Conservation (phyloP, 2,329 filamentous ascomycete species). For the Aspergillus japonicus region DNA sequence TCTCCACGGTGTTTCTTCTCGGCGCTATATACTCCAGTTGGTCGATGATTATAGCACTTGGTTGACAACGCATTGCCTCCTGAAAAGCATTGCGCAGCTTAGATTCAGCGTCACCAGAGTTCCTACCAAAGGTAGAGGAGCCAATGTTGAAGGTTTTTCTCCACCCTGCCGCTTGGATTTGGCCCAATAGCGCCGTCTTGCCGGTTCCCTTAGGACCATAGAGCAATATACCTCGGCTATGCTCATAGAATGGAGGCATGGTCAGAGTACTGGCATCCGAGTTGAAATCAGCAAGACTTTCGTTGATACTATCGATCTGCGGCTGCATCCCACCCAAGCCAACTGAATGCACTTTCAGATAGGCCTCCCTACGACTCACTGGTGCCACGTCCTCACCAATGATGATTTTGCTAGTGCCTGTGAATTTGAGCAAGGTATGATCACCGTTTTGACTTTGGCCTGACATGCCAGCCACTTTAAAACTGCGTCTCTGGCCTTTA, state of each 20-base stretch:
- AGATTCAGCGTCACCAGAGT: slow-evolving; percentile 47
- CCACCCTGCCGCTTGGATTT: slow-evolving; percentile 68
- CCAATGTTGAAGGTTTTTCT: slow-evolving; percentile 59
- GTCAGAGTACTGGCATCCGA: slow-evolving; percentile 24
- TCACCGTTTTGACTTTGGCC: slow-evolving; percentile 40
- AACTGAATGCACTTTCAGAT: slow-evolving; percentile 38
- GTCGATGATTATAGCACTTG: slow-evolving; percentile 78
- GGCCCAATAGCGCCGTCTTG: slow-evolving; percentile 72
- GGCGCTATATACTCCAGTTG: slow-evolving; percentile 69
- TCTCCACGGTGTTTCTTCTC: slow-evolving; percentile 53
- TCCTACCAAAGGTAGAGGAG: slow-evolving; percentile 33
- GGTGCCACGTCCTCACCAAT: slow-evolving; percentile 28
- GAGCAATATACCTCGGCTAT: slow-evolving; percentile 64
- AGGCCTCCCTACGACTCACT: slow-evolving; percentile 12
- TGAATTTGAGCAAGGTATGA: slow-evolving; percentile 38
- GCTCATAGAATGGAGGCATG: slow-evolving; percentile 45
- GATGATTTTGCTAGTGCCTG: slow-evolving; percentile 31
- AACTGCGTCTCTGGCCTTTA: slow-evolving; percentile 59
- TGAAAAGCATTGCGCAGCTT: slow-evolving; percentile 68
- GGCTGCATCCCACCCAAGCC: slow-evolving; percentile 67
- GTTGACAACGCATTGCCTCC: slow-evolving; percentile 65
- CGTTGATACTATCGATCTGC: slow-evolving; percentile 66
- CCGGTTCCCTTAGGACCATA: slow-evolving; percentile 83
- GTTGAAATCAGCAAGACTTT: slow-evolving; percentile 60
- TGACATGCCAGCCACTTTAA: slow-evolving; percentile 60